Base-by-base conservation (phyloP, 192 early-diverging fungal genomes). In the Umbelopsis sp. region DNA sequence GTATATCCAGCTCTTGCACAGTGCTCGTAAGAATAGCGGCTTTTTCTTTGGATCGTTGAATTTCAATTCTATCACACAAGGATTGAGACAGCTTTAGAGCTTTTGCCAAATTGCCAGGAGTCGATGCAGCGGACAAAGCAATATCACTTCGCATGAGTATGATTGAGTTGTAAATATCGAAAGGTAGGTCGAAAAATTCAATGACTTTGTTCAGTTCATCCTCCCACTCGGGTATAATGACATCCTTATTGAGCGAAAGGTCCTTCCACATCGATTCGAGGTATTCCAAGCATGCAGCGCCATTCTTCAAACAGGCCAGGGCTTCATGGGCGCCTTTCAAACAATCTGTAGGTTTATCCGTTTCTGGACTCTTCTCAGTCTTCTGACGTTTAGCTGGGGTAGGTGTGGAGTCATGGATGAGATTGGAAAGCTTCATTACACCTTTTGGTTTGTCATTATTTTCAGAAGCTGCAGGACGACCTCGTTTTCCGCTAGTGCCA, bases 11-110 rank as follows among this genome's bases (percentile, higher is more conserved):
- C 41, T 73, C 72, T 38, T 62, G 56, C 56, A 34, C 31, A 14
- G 56, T 7, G 31, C 29, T 62, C 16, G 56, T 62, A n/a, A 62
- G 31, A 20, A 62, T 62, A n/a, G 56, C 66, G 36, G 66, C 54
- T 49, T 65, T 72, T 17, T 77, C 68, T 31, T 69, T 51, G 29
- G 68, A 43, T 26, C 76, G 52, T 25, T 78, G 68, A 2, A 67
- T 56, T 47, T 78, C 76, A 29, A 78, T 78, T 22, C 76, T 22
- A 70, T 78, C 76, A 66, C 76, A 78, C 12, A 78, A 66, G 7
- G 62, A 43, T 24, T 78, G 76, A 0, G 76, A 78, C n/a, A 78
- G 24, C 25, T 73, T 70, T 11, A 78, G 54, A 12, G 76, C 76
- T 29, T 73, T 70, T 7, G 76, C 71, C 14, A 78, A 38, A 43